A percentile compares a stretch with the other conserved stretches of the same genome.
Evolutionary conservation across 768 basidiomycete species (phyloP).

Genomic region (Boletus coccyginus): DNA sequence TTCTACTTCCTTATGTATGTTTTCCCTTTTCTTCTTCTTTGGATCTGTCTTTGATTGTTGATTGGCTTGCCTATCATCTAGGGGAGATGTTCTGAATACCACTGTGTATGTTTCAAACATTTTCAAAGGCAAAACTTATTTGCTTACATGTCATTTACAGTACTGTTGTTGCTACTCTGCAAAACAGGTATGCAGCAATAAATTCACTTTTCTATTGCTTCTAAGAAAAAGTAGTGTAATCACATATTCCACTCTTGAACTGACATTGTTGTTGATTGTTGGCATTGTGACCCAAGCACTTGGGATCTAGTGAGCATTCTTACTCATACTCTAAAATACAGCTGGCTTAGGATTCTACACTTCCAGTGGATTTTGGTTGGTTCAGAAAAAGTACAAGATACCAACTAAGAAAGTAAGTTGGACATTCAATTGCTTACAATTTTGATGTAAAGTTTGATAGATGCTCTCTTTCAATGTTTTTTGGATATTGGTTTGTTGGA

Average conservation of each 20-base stretch:
- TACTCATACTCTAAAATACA: background rate
- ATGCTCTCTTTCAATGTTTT: conserved; percentile 71
- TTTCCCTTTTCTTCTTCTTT: background rate
- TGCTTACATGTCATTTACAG: conserved; percentile 30
- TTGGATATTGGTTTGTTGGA: conserved; percentile 60
- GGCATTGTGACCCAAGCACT: conserved; percentile 62
- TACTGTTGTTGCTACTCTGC: conserved; percentile 68
- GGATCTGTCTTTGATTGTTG: background rate
- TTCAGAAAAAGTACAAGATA: conserved; percentile 62
- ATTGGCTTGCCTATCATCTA: conserved; percentile 20
- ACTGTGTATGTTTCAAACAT: conserved; percentile 51
- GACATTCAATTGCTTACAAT: background rate
- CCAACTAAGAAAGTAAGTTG: conserved; percentile 52
- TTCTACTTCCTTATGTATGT: conserved; percentile 76
- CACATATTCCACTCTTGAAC: conserved; percentile 66
- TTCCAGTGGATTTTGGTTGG: conserved; percentile 59
- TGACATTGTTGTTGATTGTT: conserved; percentile 65
- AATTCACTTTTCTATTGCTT: background rate
- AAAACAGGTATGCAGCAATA: conserved; percentile 53
- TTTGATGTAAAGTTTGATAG: conserved; percentile 30
- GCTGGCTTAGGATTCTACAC: background rate
- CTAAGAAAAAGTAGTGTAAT: conserved; percentile 47
- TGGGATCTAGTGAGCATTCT: conserved; percentile 58
- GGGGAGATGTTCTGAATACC: conserved; percentile 76
- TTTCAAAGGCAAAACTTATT: background rate